Evolutionary conservation across 2,329 filamentous ascomycete genomes (phyloP).

Genomic region (Cercospora sp.): DNA sequence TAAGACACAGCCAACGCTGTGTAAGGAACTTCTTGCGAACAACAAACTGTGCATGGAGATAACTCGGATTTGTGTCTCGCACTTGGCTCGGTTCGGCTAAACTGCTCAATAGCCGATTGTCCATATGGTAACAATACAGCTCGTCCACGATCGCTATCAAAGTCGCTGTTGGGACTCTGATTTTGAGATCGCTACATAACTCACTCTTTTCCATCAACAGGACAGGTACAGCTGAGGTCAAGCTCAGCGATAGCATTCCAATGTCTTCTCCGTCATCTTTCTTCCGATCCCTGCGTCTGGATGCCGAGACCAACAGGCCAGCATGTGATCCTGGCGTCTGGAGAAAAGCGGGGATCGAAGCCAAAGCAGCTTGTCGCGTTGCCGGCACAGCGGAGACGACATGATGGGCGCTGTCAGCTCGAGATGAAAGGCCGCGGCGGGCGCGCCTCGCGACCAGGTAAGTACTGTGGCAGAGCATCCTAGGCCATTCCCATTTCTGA

Average conservation of each 20-base stretch:
- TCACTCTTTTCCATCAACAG: background rate
- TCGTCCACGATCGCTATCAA: background rate
- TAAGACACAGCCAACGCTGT: background rate
- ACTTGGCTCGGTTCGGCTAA: background rate
- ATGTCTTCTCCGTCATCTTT: background rate
- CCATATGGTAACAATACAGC: background rate
- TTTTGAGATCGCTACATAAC: too few species aligned
- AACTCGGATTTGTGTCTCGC: background rate
- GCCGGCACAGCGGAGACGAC: conserved; percentile 5
- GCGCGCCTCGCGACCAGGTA: background rate
- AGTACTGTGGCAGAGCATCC: background rate
- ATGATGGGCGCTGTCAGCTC: background rate
- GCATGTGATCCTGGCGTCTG: conserved; percentile 4
- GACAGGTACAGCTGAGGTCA: background rate
- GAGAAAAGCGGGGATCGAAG: conserved; percentile 5
- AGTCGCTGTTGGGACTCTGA: background rate
- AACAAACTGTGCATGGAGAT: background rate
- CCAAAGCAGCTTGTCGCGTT: conserved; percentile 1
- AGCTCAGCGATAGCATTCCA: background rate
- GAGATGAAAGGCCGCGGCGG: conserved; percentile 1
- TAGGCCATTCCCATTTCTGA: background rate
- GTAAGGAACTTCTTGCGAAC: background rate
- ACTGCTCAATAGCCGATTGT: background rate
- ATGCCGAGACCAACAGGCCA: background rate
- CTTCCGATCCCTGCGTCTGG: background rate